phyloP scores from a whole-genome alignment of 148 eudicot genomes.

The Gaultheria prostrata region DNA sequence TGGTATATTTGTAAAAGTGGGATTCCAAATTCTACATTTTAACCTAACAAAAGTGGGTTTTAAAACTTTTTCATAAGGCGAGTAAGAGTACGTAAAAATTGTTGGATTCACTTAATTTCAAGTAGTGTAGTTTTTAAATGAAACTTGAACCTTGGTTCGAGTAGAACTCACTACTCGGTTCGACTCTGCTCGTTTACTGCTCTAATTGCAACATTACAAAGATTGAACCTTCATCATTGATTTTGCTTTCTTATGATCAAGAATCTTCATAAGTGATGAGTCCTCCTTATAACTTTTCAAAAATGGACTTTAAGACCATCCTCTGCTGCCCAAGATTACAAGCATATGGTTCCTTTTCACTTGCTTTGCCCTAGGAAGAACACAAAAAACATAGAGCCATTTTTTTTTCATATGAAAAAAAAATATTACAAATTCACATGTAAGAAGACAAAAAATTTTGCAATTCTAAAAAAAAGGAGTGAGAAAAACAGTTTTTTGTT shows the following conservation, averaged over 20 bases:
- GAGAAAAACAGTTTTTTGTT: too few species aligned
- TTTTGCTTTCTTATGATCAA: neutral
- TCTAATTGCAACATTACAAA: neutral
- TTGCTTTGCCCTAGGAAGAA: neutral
- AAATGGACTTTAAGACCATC: neutral
- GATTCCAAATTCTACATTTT: neutral
- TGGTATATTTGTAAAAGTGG: neutral
- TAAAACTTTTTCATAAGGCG: neutral
- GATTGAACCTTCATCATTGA: neutral
- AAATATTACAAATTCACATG: neutral
- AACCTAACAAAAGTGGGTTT: neutral
- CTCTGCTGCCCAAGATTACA: neutral
- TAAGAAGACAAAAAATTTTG: neutral
- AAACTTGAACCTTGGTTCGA: neutral
- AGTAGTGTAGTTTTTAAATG: neutral
- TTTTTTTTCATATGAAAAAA: neutral
- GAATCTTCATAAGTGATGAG: neutral
- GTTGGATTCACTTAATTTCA: too few species aligned
- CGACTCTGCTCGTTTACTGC: neutral
- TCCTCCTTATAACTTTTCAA: neutral
- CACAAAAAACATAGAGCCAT: neutral
- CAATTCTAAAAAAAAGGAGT: neutral
- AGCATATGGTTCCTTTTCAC: neutral
- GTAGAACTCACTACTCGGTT: neutral
- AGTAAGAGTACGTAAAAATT: neutral